phyloP scores from a whole-genome alignment of 306 rosid species.

The Senna siamea region DNA sequence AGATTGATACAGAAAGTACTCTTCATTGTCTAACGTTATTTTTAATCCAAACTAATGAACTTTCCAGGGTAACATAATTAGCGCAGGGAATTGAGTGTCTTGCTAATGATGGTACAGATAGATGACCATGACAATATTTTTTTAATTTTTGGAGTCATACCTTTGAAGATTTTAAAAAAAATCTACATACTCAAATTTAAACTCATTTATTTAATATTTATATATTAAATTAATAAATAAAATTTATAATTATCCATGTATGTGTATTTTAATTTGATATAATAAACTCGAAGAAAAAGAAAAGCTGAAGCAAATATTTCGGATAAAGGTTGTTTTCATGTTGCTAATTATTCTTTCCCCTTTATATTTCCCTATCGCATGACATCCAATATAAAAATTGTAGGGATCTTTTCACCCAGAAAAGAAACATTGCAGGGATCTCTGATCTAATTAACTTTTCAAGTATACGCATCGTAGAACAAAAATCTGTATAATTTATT shows the following conservation, averaged over 20 bases:
- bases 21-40: not conserved
- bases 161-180: too few relatives aligned
- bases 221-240: too few relatives aligned
- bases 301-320: not conserved
- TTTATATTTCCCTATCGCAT: not conserved
- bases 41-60: not conserved
- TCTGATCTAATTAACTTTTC: not conserved
- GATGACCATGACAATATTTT: too few relatives aligned
- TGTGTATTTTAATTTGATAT: too few relatives aligned
- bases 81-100: not conserved
- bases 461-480: not conserved
- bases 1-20: not conserved
- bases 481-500: not conserved
- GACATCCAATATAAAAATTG: slow-evolving; percentile 1
- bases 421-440: not conserved
- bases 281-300: not conserved
- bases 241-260: too few relatives aligned
- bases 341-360: not conserved
- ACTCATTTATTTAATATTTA: too few relatives aligned
- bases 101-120: not conserved
- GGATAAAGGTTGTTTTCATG: not conserved
- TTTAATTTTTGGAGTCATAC: too few relatives aligned
- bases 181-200: too few relatives aligned
- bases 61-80: not conserved
- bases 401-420: not conserved